Base-by-base conservation (phyloP, 2,329 filamentous ascomycete species). In the Onygenales sp. region DNA sequence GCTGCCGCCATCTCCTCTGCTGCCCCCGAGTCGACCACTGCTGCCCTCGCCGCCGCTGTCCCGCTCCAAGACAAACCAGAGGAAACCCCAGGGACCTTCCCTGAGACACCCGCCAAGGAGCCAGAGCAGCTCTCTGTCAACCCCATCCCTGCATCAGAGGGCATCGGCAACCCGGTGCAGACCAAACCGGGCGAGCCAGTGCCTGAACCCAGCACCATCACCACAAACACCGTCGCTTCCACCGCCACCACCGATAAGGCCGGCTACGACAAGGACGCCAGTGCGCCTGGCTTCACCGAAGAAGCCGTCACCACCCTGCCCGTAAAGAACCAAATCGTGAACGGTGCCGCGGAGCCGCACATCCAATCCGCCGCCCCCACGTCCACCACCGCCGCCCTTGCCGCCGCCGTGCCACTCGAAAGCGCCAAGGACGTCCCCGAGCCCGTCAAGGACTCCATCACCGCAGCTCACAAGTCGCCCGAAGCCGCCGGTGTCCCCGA, bases 161-260 rank as follows among this genome's bases (percentile, higher is more conserved):
- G 79, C 50, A 63, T 71, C 52, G 81, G 89, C 55, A 96, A 96
- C 71, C 91, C 92, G 7, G 81, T 96, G 67, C 78, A 80, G 63
- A 78, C 95, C 52, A 79, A 80, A 27, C 86, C 91, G 3, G 90
- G 90, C 62, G 88, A 95, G 74, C 83, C 84, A 68, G 80, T 95
- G 8, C 91, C 91, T 42, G 78, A 87, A 47, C 69, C 78, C 31
- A 79, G 74, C 68, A 78, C 79, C 31, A 65, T 90, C 61, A 83
- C 83, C 47, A 70, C 78, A 50, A 86, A 87, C 68, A 85, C 89
- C 50, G 80, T 95, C 64, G 82, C 84, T 43, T 82, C 79, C 59
- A 80, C 76, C 31, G 77, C 76, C 38, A 77, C 74, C 64, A 80
- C 88, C 17, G 91, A 96, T 68, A 80, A 89, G 69, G 87, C 84